A percentile compares a stretch with the other conserved stretches of the same genome.
These are phyloP conservation scores for Malus hybrid DNA, from an alignment of 331 rosid genomes.

Conservation along the genomic window DNA sequence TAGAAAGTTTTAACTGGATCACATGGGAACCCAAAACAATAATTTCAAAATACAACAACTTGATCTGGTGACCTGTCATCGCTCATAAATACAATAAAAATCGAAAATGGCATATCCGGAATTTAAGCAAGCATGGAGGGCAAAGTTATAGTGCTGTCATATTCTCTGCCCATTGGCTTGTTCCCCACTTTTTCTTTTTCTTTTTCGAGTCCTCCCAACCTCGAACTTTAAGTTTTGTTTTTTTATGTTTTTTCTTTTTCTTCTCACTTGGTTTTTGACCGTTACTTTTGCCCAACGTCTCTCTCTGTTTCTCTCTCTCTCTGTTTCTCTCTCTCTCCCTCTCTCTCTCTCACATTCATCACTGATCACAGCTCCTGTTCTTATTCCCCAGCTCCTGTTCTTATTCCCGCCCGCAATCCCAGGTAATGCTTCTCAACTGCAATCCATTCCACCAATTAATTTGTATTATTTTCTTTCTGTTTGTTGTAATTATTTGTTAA, in stretches of 20 bases:
- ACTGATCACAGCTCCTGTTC: constrained; percentile 30
- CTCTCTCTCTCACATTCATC: constrained; percentile 17
- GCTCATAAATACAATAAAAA: neutral
- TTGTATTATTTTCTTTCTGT: neutral
- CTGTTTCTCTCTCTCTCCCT: neutral
- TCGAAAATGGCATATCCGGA: constrained; percentile 14
- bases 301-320: constrained; percentile 32
- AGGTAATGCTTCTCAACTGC: constrained; percentile 28
- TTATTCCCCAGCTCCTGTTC: constrained; percentile 12
- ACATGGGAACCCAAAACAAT: neutral
- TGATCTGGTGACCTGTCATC: neutral
- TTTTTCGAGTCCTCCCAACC: constrained; percentile 35
- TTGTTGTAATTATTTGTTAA: neutral
- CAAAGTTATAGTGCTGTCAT: constrained; percentile 9
- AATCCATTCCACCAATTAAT: neutral
- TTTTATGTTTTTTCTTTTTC: constrained; percentile 16
- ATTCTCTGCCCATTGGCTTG: constrained; percentile 7
- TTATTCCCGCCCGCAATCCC: constrained; percentile 8
- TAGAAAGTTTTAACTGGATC: neutral
- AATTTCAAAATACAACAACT: neutral
- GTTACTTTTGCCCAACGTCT: constrained; percentile 70
- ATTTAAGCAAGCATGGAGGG: constrained; percentile 15
- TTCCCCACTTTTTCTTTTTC: constrained; percentile 30
- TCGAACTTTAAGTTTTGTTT: constrained; percentile 15
- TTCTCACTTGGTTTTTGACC: constrained; percentile 52